Conservation (phyloP, 2,329 filamentous ascomycete species). For the Hypoxylon sp. region DNA sequence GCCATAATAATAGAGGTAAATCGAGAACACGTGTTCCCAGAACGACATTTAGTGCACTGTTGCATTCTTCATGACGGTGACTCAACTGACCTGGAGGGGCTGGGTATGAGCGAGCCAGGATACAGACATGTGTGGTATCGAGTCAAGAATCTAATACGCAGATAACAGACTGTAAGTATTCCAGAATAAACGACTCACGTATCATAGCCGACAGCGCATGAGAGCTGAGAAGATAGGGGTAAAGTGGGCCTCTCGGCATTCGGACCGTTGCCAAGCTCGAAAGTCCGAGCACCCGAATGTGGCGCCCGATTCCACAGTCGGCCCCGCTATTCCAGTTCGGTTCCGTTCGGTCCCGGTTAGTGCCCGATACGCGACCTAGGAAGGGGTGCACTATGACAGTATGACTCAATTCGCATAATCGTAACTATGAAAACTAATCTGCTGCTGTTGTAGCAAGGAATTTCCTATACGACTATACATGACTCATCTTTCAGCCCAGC, state of each 20-base stretch:
- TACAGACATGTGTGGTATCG: background rate
- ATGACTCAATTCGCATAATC: background rate
- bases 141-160: background rate
- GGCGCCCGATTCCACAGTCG: constrained; percentile 1
- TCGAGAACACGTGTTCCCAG: background rate
- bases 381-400: background rate
- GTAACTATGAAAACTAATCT: background rate
- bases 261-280: constrained; percentile 4
- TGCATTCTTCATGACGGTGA: background rate
- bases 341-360: background rate
- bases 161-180: background rate
- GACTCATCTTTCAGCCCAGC: background rate
- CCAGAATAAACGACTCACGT: background rate
- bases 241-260: background rate
- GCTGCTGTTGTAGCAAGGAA: background rate
- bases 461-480: background rate
- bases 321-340: background rate
- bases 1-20: background rate
- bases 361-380: background rate
- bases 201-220: background rate
- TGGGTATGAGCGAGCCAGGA: background rate
- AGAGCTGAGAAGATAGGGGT: background rate
- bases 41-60: background rate
- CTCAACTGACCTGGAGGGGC: background rate
- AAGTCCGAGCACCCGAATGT: constrained; percentile 2